phyloP scores from a whole-genome alignment of 2,329 filamentous ascomycete species.

The Aureobasidium leucospermi region DNA sequence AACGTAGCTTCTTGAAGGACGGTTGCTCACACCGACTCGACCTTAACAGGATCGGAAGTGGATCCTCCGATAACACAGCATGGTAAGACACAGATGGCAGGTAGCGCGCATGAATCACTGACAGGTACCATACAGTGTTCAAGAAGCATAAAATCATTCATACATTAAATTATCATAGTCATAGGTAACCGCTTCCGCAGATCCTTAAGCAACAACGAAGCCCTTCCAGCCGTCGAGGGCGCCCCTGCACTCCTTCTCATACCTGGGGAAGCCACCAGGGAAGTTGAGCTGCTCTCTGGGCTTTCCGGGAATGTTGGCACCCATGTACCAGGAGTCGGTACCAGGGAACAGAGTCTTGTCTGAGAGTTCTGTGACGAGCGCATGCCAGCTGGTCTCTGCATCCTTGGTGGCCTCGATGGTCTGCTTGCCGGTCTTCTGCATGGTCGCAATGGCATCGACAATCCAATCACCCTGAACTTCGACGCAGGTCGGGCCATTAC shows the following conservation, averaged over 20 bases:
- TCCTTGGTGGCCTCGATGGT: conserved; percentile 35
- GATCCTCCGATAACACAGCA: too few relatives aligned
- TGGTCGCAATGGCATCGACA: conserved; percentile 34
- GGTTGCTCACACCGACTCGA: too few relatives aligned
- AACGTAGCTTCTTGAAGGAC: too few relatives aligned
- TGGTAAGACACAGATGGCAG: too few relatives aligned
- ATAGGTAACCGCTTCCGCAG: neutral
- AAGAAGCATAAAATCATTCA: conserved; percentile 1
- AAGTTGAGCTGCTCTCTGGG: conserved; percentile 38
- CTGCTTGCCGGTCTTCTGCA: conserved; percentile 30
- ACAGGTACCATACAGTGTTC: neutral
- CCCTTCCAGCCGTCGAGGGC: conserved; percentile 29
- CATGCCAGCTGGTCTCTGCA: conserved; percentile 35
- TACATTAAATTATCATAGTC: neutral
- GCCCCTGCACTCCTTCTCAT: conserved; percentile 33
- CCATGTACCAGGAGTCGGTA: conserved; percentile 38
- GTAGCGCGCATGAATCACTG: neutral
- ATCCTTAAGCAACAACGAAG: conserved; percentile 16
- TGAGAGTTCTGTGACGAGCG: conserved; percentile 33
- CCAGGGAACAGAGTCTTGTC: conserved; percentile 36
- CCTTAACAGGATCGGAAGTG: too few relatives aligned
- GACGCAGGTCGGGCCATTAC: conserved; percentile 39
- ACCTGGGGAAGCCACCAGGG: conserved; percentile 35
- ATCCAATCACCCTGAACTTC: conserved; percentile 41
- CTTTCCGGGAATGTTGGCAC: conserved; percentile 40